A percentile compares a stretch with the other conserved stretches of the same genome.
Evolutionary conservation across 225 moss, liverwort and hornwort species (phyloP).

Genomic region (Pleurozium schreberi): DNA sequence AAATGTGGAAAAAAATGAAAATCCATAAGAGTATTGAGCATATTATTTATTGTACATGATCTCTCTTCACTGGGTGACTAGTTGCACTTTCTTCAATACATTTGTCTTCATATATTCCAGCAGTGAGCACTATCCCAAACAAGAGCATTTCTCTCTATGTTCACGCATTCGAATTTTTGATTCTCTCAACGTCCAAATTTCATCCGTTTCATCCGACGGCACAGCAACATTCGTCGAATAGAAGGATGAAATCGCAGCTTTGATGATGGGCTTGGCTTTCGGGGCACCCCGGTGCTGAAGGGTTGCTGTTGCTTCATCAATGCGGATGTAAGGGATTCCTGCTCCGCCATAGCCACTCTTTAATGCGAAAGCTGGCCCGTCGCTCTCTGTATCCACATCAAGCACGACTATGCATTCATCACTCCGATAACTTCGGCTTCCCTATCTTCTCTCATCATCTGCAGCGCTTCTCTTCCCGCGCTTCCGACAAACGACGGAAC

Average conservation of each 20-base stretch:
- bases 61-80: background rate
- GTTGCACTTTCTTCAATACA: background rate
- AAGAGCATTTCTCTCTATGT: background rate
- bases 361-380: background rate
- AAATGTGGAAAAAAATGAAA: background rate
- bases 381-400: background rate
- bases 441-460: background rate
- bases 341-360: conserved; percentile 10
- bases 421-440: background rate
- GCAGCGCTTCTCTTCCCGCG: background rate
- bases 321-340: background rate
- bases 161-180: background rate
- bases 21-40: background rate
- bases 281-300: background rate
- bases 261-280: background rate
- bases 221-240: background rate
- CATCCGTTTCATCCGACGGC: background rate
- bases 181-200: background rate
- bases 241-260: background rate
- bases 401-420: background rate
- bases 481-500: background rate
- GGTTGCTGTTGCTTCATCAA: conserved; percentile 11
- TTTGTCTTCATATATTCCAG: background rate
- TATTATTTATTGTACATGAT: background rate
- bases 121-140: background rate